A percentile compares a stretch with the other conserved stretches of the same genome.
Conservation (phyloP, 1,139 yeast species). For the Debaryomyces coudertii region DNA sequence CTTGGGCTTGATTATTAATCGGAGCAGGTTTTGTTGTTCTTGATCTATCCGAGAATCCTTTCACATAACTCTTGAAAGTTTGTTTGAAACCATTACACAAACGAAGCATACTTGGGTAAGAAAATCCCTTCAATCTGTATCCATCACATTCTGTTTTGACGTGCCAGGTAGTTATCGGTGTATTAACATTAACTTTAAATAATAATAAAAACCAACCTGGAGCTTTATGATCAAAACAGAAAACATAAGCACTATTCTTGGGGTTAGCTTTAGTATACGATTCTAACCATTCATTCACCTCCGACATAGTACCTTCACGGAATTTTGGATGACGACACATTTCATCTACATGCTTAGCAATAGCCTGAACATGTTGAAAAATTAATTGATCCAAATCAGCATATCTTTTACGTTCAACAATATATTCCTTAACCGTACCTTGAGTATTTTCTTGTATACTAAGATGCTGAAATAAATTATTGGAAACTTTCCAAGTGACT, state of each 20-base stretch:
- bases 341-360: conserved; percentile 82
- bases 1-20: conserved; percentile 19
- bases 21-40: conserved; percentile 20
- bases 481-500: conserved; percentile 95
- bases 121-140: conserved; percentile 73
- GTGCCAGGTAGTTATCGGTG: conserved; percentile 84
- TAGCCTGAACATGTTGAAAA: conserved; percentile 83
- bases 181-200: conserved; percentile 74
- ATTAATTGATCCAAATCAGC: conserved; percentile 92
- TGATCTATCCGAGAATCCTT: conserved; percentile 23
- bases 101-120: conserved; percentile 83
- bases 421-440: conserved; percentile 62
- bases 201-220: conserved; percentile 91
- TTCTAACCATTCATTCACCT: conserved; percentile 84
- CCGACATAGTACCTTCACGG: conserved; percentile 77
- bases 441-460: conserved; percentile 72
- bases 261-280: conserved; percentile 92
- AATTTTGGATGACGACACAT: conserved; percentile 88
- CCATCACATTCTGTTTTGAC: conserved; percentile 89
- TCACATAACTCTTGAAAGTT: conserved; percentile 45
- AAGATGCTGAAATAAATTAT: conserved; percentile 86
- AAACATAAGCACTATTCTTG: conserved; percentile 85
- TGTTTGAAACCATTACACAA: conserved; percentile 93
- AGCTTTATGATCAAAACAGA: conserved; percentile 85
- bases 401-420: conserved; percentile 71